phyloP scores from a whole-genome alignment of 2,329 filamentous ascomycete genomes.

The Cryphonectria parasitica region DNA sequence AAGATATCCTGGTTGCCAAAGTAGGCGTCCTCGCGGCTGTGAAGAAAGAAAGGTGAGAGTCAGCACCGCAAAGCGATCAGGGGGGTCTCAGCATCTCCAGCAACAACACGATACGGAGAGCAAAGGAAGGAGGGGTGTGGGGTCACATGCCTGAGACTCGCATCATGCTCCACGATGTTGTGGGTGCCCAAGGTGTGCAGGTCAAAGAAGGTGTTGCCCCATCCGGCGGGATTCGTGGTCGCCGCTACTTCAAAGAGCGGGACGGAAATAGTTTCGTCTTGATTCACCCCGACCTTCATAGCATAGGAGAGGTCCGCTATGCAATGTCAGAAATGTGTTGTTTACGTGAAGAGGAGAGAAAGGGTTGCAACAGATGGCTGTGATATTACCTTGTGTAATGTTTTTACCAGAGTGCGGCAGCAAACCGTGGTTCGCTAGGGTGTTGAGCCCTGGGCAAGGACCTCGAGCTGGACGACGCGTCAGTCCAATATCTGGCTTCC shows the following conservation, averaged over 20 bases:
- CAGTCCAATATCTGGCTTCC: not conserved
- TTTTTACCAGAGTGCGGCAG: constrained; percentile 21
- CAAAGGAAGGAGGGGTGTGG: no score
- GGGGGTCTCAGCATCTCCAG: not conserved
- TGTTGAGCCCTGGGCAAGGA: constrained; percentile 22
- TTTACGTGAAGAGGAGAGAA: not conserved
- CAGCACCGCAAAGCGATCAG: not conserved
- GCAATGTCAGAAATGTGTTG: not conserved
- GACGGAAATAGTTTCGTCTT: constrained; percentile 18
- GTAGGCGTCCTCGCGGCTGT: constrained; percentile 51
- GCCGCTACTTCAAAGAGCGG: constrained; percentile 18
- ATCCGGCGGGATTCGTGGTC: constrained; percentile 15
- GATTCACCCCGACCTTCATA: constrained; percentile 20
- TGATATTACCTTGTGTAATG: constrained; percentile 17
- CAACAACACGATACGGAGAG: no score
- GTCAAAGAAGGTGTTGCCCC: constrained; percentile 14
- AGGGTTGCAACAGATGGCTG: not conserved
- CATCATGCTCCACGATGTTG: constrained; percentile 54
- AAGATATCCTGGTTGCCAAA: constrained; percentile 56
- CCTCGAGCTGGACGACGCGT: constrained; percentile 12
- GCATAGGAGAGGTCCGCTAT: constrained; percentile 9
- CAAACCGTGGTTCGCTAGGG: constrained; percentile 24
- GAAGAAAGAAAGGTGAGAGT: no score
- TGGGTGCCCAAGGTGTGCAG: constrained; percentile 45
- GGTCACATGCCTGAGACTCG: constrained; percentile 44